Evolutionary conservation across 257 asterid species (phyloP), one percentile per base, ranked within the genome.

Genomic region (Echium plantagineum): DNA sequence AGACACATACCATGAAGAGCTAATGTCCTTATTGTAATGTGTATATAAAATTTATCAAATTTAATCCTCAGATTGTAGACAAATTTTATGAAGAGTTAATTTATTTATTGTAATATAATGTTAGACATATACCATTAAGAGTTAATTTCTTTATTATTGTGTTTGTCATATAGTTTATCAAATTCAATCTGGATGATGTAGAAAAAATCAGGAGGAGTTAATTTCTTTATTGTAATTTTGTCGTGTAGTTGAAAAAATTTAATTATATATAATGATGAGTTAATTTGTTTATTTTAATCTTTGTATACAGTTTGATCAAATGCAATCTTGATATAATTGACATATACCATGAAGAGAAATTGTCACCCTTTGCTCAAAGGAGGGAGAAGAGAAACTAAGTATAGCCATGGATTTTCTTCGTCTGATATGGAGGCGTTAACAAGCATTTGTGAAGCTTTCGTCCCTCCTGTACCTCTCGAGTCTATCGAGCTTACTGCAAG

Each of bases 341-440:
- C 24, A 24, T 5, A 10, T 26, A 30, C 24, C 15, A 20, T 81
- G 89, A 80, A 8, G 59, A 72, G 65, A 52, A 69, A 71, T 32
- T 69, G 79, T 65, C 86, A 89, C 77, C 87, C 90, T 61, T 69
- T 80, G 46, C 81, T 89, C 0, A 81, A 52, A 52, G 95, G 95
- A 24, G 85, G 90, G 70, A 83, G 76, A 58, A 84, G 88, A 73
- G 85, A 86, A 52, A 75, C 72, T 38, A 89, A 84, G 67, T 86
- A 79, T 72, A 79, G 75, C 58, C 94, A 89, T 78, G 87, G 83
- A 6, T 72, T 72, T 56, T 66, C 94, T 22, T 24, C 78, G 15
- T 74, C 85, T 22, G 75, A 86, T 5, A 62, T 86, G 28, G 71
- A 79, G 60, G 61, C 85, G 47, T 74, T 89, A 1, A 1, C 71